Evolutionary conservation across 108 stramenopile species (phyloP).

Genomic region (Skeletonema grethae): DNA sequence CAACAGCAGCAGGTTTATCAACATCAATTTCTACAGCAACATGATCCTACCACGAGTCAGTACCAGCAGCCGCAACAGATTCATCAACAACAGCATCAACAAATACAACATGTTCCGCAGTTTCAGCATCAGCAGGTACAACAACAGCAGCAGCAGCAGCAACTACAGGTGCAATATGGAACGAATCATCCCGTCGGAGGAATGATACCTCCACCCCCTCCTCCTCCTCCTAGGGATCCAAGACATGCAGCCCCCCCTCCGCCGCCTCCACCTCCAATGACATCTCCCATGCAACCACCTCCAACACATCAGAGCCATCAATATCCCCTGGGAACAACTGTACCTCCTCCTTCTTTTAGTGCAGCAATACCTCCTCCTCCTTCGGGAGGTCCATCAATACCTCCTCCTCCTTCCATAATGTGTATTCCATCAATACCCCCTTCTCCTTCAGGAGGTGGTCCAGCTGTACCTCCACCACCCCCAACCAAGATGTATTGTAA

Average conservation of each 20-base stretch:
- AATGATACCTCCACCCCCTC: background rate
- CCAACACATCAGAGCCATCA: constrained; percentile 4
- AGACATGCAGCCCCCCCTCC: background rate
- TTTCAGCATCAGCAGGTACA: constrained; percentile 3
- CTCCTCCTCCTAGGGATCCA: constrained; percentile 1
- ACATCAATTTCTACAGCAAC: background rate
- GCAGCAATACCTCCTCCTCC: constrained; percentile 6
- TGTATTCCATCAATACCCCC: background rate
- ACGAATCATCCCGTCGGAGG: background rate
- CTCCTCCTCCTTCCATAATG: background rate
- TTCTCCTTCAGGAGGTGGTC: background rate
- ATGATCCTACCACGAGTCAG: background rate
- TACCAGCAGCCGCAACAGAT: constrained; percentile 2
- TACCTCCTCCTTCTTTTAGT: background rate
- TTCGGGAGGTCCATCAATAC: background rate
- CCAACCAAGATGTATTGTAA: constrained; percentile 11
- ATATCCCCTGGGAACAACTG: background rate
- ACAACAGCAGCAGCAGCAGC: constrained; percentile 11
- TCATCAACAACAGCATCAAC: constrained; percentile 1
- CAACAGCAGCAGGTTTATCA: background rate
- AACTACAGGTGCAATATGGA: constrained; percentile 12
- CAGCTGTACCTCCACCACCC: constrained; percentile 18
- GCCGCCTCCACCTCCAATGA: background rate
- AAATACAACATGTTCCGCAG: constrained; percentile 3
- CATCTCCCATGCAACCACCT: background rate